Evolutionary conservation across 176 grass and related monocot genomes (phyloP).

Genomic region (Pharus latifolius): DNA sequence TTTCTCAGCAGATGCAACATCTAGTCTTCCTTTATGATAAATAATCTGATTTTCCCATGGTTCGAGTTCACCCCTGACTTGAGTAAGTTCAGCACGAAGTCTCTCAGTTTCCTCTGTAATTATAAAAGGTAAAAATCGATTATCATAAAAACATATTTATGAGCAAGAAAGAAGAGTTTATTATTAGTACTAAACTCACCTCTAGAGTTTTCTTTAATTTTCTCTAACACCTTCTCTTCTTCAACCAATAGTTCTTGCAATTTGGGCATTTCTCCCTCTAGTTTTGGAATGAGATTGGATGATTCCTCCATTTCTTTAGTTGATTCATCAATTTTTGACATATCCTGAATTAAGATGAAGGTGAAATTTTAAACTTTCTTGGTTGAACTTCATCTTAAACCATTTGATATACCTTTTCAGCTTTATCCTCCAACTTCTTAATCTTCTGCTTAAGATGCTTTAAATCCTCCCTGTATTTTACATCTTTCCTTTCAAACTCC

Average conservation of each 20-base stretch:
- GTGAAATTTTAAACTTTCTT: not conserved
- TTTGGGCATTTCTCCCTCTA: slow-evolving; percentile 75
- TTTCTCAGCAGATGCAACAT: slow-evolving; percentile 82
- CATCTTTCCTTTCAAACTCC: slow-evolving; percentile 77
- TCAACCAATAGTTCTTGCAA: slow-evolving; percentile 53
- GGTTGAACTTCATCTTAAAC: not conserved
- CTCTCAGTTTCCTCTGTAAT: slow-evolving; percentile 76
- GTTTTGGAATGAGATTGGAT: slow-evolving; percentile 61
- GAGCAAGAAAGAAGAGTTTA: not conserved
- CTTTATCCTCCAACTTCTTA: slow-evolving; percentile 80
- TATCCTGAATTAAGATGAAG: slow-evolving; percentile 41
- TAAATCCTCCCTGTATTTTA: slow-evolving; percentile 79
- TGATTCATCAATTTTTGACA: slow-evolving; percentile 49
- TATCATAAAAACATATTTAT: slow-evolving; percentile 8
- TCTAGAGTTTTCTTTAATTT: slow-evolving; percentile 62
- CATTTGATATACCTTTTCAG: slow-evolving; percentile 57
- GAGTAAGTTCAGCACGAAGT: slow-evolving; percentile 52
- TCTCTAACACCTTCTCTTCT: slow-evolving; percentile 79
- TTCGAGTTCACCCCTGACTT: slow-evolving; percentile 81
- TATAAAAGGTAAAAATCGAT: not conserved
- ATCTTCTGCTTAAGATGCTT: slow-evolving; percentile 92
- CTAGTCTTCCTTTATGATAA: slow-evolving; percentile 82
- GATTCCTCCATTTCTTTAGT: slow-evolving; percentile 63
- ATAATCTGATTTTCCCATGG: slow-evolving; percentile 97
- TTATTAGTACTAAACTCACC: slow-evolving; percentile 32